Evolutionary conservation across 257 asterid genomes (phyloP), one percentile per base, ranked within the genome.

Genomic region (Lithospermum erythrorhizon): DNA sequence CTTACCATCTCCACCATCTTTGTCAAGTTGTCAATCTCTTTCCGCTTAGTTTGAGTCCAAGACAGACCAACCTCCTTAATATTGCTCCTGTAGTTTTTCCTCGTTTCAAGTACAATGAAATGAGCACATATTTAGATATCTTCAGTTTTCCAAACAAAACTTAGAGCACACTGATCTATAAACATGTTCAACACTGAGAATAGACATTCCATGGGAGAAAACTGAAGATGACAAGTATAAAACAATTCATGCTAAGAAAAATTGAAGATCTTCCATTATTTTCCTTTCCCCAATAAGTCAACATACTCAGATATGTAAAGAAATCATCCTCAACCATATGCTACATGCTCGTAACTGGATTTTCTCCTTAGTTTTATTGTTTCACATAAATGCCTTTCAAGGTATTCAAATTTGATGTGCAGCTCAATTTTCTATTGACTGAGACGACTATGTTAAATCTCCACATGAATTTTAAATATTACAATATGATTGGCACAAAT

Each of bases 1-100:
- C 78, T 56, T 65, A 88, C 95, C 90, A 74, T 83, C 66, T 72
- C 73, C 81, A 88, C 58, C 57, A 79, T 70, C 56, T 66, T 79
- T 52, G 35, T 80, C 74, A 88, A 70, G 74, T 73, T 52, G 61
- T 62, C 73, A 65, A 77, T 68, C 80, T 88, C 95, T 37, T 70
- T 75, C 71, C 72, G 76, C 84, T 88, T 83, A 27, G 73, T 73
- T 70, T 76, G 86, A 21, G 70, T 68, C 61, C 81, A 70, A 61
- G 6, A 75, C 64, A 70, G 75, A 49, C 67, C 71, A 21, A 78
- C 63, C 76, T 78, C 86, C 73, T 72, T 79, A 65, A 83, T 65
- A 67, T 78, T 82, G 66, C 82, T 82, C 85, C 96, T 88, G 95
- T 79, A 73, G 32, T 62, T 59, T 67, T 53, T 59, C 52, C 15